phyloP scores from a whole-genome alignment of 2,329 filamentous ascomycete species.

The Neopestalotiopsis rosae region DNA sequence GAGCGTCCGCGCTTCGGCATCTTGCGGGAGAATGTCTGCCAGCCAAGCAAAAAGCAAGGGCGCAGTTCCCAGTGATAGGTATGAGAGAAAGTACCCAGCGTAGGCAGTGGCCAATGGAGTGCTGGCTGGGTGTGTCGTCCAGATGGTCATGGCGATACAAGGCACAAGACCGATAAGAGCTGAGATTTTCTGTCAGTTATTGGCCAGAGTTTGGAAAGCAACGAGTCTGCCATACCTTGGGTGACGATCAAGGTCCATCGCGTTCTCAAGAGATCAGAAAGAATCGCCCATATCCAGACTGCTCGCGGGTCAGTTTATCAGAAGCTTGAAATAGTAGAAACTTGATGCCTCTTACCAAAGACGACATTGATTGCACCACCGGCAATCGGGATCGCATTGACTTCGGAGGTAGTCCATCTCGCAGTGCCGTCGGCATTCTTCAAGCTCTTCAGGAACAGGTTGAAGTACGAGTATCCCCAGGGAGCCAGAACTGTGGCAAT shows the following conservation, averaged over 20 bases:
- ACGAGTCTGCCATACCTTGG: conserved; percentile 39
- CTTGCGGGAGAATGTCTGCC: conserved; percentile 53
- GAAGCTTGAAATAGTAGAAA: no score
- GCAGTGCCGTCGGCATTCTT: conserved; percentile 45
- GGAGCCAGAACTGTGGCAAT: conserved; percentile 50
- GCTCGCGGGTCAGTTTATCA: not conserved
- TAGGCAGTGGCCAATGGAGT: conserved; percentile 53
- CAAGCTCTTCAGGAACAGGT: conserved; percentile 46
- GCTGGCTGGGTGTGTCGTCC: conserved; percentile 50
- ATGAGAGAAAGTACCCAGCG: conserved; percentile 56
- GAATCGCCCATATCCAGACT: conserved; percentile 46
- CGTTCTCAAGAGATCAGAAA: conserved; percentile 35
- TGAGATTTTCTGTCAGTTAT: not conserved
- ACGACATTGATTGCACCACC: conserved; percentile 53
- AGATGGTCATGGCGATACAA: conserved; percentile 58
- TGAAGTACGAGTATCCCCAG: conserved; percentile 53
- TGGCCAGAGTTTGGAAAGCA: not conserved
- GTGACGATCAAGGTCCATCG: conserved; percentile 55
- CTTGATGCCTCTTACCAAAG: conserved; percentile 34
- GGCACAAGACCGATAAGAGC: conserved; percentile 51
- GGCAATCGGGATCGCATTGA: conserved; percentile 55
- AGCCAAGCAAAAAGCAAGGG: conserved; percentile 59
- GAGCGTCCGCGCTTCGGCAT: conserved; percentile 53
- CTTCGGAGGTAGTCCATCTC: conserved; percentile 47
- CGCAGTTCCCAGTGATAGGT: conserved; percentile 52